Percentiles rank a stretch among this genome's conserved stretches.
Evolutionary conservation across 352 stramenopile genomes (phyloP).

Genomic region (Phytophthora tubulina): DNA sequence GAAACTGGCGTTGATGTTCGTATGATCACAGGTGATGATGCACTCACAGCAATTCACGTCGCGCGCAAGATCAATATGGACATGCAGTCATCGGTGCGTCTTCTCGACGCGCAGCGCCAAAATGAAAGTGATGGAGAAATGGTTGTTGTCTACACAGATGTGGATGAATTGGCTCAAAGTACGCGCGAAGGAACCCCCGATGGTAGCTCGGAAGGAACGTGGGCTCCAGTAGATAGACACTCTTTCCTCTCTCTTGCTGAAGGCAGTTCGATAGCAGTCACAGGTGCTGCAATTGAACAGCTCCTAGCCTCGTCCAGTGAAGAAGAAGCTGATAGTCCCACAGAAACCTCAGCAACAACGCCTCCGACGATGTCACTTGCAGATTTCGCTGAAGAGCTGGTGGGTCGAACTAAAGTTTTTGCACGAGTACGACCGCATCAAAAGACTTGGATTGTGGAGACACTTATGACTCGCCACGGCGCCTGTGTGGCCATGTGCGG

Average conservation of each 20-base stretch:
- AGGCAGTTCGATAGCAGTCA: constrained; percentile 75
- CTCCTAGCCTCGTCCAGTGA: constrained; percentile 42
- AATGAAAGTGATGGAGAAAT: constrained; percentile 13
- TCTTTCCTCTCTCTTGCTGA: constrained; percentile 63
- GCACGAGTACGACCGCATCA: constrained; percentile 76
- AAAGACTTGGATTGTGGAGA: constrained; percentile 86
- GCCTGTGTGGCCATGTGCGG: constrained; percentile 77
- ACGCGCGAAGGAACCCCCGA: constrained; percentile 30
- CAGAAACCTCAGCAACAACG: not conserved
- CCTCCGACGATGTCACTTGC: constrained; percentile 20
- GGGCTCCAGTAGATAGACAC: constrained; percentile 52
- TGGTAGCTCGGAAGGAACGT: constrained; percentile 33
- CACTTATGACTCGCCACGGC: constrained; percentile 59
- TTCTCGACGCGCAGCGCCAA: constrained; percentile 52
- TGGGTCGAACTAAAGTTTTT: constrained; percentile 75
- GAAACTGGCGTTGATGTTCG: constrained; percentile 79
- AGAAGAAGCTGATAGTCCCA: constrained; percentile 23
- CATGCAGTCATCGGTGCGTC: constrained; percentile 58
- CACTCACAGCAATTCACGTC: constrained; percentile 80
- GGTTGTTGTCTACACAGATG: constrained; percentile 62
- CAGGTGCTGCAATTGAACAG: constrained; percentile 64
- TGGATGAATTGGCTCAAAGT: constrained; percentile 63
- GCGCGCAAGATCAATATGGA: constrained; percentile 81
- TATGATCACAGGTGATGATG: constrained; percentile 93
- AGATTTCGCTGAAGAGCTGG: constrained; percentile 63